These are phyloP conservation scores for Hysterium pulicare DNA, from an alignment of 2,329 filamentous ascomycete species.

Conservation along the genomic window DNA sequence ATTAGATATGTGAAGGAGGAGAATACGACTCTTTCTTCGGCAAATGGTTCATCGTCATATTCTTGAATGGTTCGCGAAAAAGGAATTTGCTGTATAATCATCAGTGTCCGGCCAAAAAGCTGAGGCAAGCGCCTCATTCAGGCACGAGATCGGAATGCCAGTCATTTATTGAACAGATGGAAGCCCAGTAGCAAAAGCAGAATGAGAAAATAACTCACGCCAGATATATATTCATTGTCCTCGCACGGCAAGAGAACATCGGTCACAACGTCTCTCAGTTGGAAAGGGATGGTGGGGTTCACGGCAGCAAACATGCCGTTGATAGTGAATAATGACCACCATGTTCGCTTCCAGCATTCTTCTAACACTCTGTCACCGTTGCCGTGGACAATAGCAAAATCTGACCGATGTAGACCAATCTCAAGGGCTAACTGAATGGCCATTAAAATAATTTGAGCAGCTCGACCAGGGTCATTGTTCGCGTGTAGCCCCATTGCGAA, in stretches of 20 bases:
- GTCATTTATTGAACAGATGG: too few relatives aligned
- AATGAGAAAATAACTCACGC: conserved; percentile 22
- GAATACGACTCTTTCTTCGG: conserved; percentile 65
- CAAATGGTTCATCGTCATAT: conserved; percentile 74
- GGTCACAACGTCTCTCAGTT: conserved; percentile 63
- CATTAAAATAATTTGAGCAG: conserved; percentile 62
- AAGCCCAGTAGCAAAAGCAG: neutral
- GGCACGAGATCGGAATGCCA: too few relatives aligned
- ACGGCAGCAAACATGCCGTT: conserved; percentile 83
- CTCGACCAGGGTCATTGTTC: conserved; percentile 66
- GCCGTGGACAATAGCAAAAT: conserved; percentile 64
- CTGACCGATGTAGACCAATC: conserved; percentile 68
- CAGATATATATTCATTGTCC: conserved; percentile 63
- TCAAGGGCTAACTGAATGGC: conserved; percentile 71
- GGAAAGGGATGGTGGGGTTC: conserved; percentile 67
- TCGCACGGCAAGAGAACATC: conserved; percentile 78
- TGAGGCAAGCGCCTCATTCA: too few relatives aligned
- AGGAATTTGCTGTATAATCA: conserved; percentile 33
- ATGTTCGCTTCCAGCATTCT: conserved; percentile 83
- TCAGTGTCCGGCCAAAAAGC: too few relatives aligned
- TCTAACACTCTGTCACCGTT: conserved; percentile 65
- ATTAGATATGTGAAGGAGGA: conserved; percentile 85
- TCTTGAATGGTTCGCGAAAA: conserved; percentile 59
- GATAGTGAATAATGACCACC: conserved; percentile 83
- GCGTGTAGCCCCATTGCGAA: conserved; percentile 77